Base-by-base conservation (phyloP, 768 basidiomycete genomes). In the Lentinula sp. region DNA sequence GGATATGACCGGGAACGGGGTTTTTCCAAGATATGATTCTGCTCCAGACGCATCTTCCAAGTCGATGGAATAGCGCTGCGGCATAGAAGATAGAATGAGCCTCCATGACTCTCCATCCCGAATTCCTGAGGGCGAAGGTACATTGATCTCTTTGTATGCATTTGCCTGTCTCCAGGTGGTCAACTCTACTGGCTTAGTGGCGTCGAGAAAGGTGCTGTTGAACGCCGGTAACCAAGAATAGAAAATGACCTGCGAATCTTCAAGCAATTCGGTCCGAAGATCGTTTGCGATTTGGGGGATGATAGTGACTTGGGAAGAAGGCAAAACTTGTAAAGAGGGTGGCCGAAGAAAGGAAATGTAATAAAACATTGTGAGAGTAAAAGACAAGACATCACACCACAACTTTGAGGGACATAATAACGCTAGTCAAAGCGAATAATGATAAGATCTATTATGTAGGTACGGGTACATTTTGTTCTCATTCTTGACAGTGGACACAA, bases 261-360 rank as follows among this genome's bases (percentile, higher is more conserved):
- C 67, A 66, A 79, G 84, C 1, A 79, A 74, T 69, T 95, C 93
- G 37, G 95, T 96, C 36, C 95, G 83, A 23, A 96, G 81, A 66
- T 96, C 95, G 70, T 97, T 96, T 35, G 88, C 85, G 62, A 97
- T 84, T 71, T 95, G 93, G 0, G 91, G 92, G 2, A 87, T 92
- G 56, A 95, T 81, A 12, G 76, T 71, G 54, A 95, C 73, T 10
- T 76, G 66, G 0, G 74, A 74, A 9, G 75, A 70, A 1, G 79
- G 73, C 6, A 77, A 69, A 0, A 78, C 76, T 54, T 81, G 80
- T 3, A 74, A 65, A 3, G 93, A 91, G 3, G 93, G 95, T 10
- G 94, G 92, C 49, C 92, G 87, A 15, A 95, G 84, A 70, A 95
- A 95, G 32, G 91, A 95, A 45, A 95, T 70, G 74, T 95, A 96